Evolutionary conservation across 1,284 basidiomycete genomes (phyloP).

Genomic region (Jaminaea rosea): DNA sequence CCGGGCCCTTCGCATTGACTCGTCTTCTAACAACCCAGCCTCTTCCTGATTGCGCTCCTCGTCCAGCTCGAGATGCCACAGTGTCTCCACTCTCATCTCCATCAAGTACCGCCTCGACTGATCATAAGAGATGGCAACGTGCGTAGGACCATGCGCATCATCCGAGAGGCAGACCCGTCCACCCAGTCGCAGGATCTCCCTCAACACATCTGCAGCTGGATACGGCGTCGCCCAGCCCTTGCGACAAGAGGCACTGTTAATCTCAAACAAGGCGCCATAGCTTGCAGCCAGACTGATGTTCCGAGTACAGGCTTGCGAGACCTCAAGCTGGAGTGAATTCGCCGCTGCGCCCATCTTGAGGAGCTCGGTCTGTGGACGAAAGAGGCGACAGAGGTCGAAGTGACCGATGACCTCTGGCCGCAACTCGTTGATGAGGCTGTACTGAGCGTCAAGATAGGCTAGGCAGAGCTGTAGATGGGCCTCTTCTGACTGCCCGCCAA

Average conservation of each 20-base stretch:
- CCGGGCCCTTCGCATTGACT: too few relatives aligned
- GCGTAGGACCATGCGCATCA: slow-evolving; percentile 83
- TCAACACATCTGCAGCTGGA: slow-evolving; percentile 66
- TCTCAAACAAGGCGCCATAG: slow-evolving; percentile 88
- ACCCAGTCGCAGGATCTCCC: slow-evolving; percentile 61
- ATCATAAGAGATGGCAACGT: slow-evolving; percentile 78
- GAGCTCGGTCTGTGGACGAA: too few relatives aligned
- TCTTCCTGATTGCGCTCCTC: background rate
- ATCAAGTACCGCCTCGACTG: slow-evolving; percentile 63
- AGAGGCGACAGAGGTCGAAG: slow-evolving; percentile 57
- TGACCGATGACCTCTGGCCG: slow-evolving; percentile 86
- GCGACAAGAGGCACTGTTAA: slow-evolving; percentile 82
- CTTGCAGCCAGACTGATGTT: slow-evolving; percentile 66
- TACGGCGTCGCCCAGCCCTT: slow-evolving; percentile 83
- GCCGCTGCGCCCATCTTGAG: too few relatives aligned
- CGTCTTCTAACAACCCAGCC: too few relatives aligned
- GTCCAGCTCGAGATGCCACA: slow-evolving; percentile 59
- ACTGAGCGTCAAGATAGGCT: slow-evolving; percentile 36
- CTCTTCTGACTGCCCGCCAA: slow-evolving; percentile 20
- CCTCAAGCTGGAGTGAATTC: slow-evolving; percentile 51
- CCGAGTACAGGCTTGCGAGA: slow-evolving; percentile 60
- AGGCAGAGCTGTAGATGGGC: slow-evolving; percentile 16
- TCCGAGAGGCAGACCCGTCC: slow-evolving; percentile 83
- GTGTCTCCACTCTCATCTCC: slow-evolving; percentile 55
- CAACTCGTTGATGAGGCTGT: slow-evolving; percentile 51